phyloP scores from a whole-genome alignment of 164 flowering plant species.

The Saururus chinensis region DNA sequence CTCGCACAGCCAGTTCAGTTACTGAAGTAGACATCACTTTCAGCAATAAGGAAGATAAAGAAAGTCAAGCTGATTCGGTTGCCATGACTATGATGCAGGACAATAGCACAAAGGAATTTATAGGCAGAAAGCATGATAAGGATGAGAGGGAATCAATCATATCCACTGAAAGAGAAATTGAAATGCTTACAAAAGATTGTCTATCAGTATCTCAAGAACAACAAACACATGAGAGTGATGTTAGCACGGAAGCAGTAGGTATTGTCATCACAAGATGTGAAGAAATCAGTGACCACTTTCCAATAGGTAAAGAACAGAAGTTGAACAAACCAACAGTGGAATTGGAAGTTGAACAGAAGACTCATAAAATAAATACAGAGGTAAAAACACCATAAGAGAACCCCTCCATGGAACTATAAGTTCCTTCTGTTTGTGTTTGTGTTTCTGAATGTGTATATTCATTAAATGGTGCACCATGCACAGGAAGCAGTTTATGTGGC shows the following conservation, averaged over 20 bases:
- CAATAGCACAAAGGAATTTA: background rate
- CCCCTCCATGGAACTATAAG: background rate
- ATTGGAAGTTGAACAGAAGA: background rate
- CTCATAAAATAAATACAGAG: background rate
- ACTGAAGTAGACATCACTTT: background rate
- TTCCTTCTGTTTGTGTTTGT: background rate
- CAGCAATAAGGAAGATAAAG: background rate
- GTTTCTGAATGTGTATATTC: too few species aligned
- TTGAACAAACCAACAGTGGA: background rate
- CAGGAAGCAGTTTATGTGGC: background rate
- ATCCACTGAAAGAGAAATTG: background rate
- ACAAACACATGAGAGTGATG: background rate
- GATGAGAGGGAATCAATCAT: background rate
- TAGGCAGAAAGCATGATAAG: background rate
- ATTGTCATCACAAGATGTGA: background rate
- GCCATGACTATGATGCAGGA: background rate
- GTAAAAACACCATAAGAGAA: background rate
- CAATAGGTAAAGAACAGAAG: background rate
- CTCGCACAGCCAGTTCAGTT: background rate
- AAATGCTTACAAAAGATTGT: background rate
- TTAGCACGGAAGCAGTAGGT: background rate
- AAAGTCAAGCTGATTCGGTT: background rate
- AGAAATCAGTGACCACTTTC: background rate
- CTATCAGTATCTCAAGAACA: background rate
- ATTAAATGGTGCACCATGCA: background rate